phyloP scores from a whole-genome alignment of 768 basidiomycete genomes.

The Tephrocybe sp. region DNA sequence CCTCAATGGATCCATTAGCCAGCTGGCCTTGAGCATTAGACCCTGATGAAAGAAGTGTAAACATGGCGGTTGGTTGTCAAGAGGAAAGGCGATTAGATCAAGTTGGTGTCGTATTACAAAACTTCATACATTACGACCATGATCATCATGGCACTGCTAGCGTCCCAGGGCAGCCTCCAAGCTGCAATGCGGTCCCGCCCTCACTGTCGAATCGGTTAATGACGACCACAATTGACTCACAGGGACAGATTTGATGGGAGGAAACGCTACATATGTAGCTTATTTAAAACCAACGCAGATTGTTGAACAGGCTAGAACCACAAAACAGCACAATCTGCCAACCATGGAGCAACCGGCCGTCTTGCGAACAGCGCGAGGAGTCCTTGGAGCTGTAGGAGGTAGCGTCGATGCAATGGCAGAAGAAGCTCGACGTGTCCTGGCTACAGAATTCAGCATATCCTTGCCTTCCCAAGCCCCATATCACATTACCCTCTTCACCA shows the following conservation, averaged over 20 bases:
- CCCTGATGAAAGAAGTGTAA: conserved; percentile 18
- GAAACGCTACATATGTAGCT: too few species aligned
- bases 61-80: conserved; percentile 4
- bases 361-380: conserved; percentile 18
- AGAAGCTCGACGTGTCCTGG: conserved; percentile 5
- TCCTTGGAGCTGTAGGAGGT: conserved; percentile 19
- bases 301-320: too few species aligned
- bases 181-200: too few species aligned
- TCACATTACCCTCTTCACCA: conserved; percentile 42
- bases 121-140: not conserved
- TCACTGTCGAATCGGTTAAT: too few species aligned
- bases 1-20: conserved; percentile 43
- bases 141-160: not conserved
- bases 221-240: not conserved
- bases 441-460: not conserved
- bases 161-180: too few species aligned
- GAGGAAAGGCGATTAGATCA: conserved; percentile 6
- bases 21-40: conserved; percentile 59
- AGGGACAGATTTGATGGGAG: too few species aligned
- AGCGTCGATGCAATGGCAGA: conserved; percentile 19
- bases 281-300: too few species aligned
- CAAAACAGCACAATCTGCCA: not conserved
- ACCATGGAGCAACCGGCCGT: conserved; percentile 6
- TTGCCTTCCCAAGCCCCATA: conserved; percentile 20
- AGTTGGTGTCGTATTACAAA: too few species aligned